These are phyloP conservation scores for Colletotrichum sidae DNA, from an alignment of 2,329 filamentous ascomycete species.

Conservation along the genomic window DNA sequence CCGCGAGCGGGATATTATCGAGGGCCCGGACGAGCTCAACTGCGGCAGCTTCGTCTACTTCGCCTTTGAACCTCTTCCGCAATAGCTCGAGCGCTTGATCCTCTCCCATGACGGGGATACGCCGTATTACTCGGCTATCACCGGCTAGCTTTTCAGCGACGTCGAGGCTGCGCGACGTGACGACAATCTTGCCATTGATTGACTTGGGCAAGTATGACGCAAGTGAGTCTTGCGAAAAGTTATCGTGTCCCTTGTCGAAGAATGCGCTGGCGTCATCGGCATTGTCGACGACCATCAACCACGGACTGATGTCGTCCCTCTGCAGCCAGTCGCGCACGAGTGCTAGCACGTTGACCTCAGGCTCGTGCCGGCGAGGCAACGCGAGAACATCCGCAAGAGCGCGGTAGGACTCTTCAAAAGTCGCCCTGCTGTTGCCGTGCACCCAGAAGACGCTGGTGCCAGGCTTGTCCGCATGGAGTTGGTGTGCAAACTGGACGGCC, in stretches of 20 bases:
- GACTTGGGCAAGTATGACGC: slow-evolving; percentile 37
- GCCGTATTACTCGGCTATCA: slow-evolving; percentile 10
- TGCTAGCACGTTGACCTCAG: slow-evolving; percentile 24
- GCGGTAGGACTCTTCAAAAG: slow-evolving; percentile 35
- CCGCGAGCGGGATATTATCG: slow-evolving; percentile 48
- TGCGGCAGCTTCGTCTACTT: not conserved
- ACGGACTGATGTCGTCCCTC: slow-evolving; percentile 33
- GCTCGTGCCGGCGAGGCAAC: slow-evolving; percentile 31
- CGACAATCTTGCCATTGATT: slow-evolving; percentile 33
- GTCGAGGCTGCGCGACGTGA: slow-evolving; percentile 38
- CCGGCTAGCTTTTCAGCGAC: slow-evolving; percentile 36
- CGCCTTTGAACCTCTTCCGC: slow-evolving; percentile 33
- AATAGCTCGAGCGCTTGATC: slow-evolving; percentile 44
- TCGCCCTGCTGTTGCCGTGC: slow-evolving; percentile 14
- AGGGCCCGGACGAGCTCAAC: slow-evolving; percentile 39
- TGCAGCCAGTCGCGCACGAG: slow-evolving; percentile 39
- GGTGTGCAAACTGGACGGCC: slow-evolving; percentile 37
- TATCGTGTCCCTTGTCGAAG: slow-evolving; percentile 19
- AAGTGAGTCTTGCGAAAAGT: too few relatives aligned
- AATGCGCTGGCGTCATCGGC: slow-evolving; percentile 28
- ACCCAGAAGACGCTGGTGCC: slow-evolving; percentile 38
- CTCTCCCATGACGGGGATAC: slow-evolving; percentile 42
- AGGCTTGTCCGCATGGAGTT: slow-evolving; percentile 10
- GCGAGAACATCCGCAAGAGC: slow-evolving; percentile 27
- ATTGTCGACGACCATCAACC: slow-evolving; percentile 41